A percentile compares a stretch with the other conserved stretches of the same genome.
These are phyloP conservation scores for Pseudozyma thailandica DNA, from an alignment of 1,284 basidiomycete genomes.

Conservation along the genomic window DNA sequence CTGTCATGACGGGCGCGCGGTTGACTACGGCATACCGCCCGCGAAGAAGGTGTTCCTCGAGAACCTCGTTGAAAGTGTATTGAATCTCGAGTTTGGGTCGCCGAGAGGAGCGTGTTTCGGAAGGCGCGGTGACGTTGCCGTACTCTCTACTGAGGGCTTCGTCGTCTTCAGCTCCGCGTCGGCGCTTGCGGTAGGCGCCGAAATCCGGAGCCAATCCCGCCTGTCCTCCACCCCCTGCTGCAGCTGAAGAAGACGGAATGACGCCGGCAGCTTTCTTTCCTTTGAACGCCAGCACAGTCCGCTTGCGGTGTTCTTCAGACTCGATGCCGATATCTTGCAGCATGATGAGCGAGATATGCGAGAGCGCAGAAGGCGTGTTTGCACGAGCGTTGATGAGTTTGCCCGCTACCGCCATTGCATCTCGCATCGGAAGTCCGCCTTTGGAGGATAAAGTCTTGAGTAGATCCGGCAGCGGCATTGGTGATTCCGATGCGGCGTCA, in stretches of 20 bases:
- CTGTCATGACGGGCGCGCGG: constrained; percentile 91
- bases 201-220: constrained; percentile 32
- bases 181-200: constrained; percentile 24
- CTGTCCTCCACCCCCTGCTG: background rate
- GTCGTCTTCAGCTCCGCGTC: constrained; percentile 39
- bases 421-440: constrained; percentile 48
- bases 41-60: constrained; percentile 38
- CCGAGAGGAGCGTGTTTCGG: constrained; percentile 12
- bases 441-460: constrained; percentile 45
- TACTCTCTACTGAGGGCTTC: constrained; percentile 51
- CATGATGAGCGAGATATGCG: constrained; percentile 42
- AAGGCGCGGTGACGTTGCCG: constrained; percentile 42
- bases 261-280: constrained; percentile 49
- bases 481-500: constrained; percentile 2
- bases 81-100: constrained; percentile 24
- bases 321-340: constrained; percentile 54
- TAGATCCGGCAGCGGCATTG: constrained; percentile 43
- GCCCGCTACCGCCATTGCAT: constrained; percentile 55
- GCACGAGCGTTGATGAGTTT: constrained; percentile 54
- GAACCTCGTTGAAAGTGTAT: constrained; percentile 56
- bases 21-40: constrained; percentile 79
- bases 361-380: constrained; percentile 41
- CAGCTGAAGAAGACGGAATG: constrained; percentile 3
- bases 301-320: constrained; percentile 47
- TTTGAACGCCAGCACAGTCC: constrained; percentile 51